Percentiles rank a stretch among this genome's conserved stretches.
Conservation (phyloP, 2,329 filamentous ascomycete genomes). For the Blastomyces gilchristii region DNA sequence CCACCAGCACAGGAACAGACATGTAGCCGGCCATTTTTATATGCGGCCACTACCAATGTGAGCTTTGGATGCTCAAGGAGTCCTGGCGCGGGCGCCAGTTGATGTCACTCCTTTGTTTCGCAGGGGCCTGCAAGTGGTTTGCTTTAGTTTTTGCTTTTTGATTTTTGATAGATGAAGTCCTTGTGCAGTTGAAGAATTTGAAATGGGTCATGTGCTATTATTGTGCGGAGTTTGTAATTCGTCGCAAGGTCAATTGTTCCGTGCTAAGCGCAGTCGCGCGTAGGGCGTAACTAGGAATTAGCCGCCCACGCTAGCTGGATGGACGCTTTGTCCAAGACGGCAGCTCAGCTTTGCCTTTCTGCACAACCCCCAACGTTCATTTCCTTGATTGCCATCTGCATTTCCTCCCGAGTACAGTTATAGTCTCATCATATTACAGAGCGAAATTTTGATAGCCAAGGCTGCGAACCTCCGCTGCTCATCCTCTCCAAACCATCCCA, state of each 20-base stretch:
- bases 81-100: not conserved
- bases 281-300: not conserved
- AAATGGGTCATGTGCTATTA: not conserved
- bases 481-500: no score
- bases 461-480: not conserved
- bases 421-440: not conserved
- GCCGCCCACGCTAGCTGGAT: not conserved
- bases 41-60: not conserved
- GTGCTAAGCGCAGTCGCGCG: not conserved
- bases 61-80: not conserved
- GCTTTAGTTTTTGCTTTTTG: not conserved
- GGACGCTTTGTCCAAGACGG: not conserved
- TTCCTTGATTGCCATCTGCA: not conserved
- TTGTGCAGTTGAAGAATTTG: not conserved
- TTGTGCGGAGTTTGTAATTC: no score
- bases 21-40: not conserved
- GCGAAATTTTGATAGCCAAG: not conserved
- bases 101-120: not conserved
- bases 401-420: not conserved
- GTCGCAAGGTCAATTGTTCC: no score
- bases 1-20: not conserved
- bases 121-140: not conserved
- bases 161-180: not conserved
- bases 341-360: not conserved
- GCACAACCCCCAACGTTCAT: not conserved